These are phyloP conservation scores for Suhomyces maxii DNA, from an alignment of 1,139 yeast genomes.

Conservation along the genomic window DNA sequence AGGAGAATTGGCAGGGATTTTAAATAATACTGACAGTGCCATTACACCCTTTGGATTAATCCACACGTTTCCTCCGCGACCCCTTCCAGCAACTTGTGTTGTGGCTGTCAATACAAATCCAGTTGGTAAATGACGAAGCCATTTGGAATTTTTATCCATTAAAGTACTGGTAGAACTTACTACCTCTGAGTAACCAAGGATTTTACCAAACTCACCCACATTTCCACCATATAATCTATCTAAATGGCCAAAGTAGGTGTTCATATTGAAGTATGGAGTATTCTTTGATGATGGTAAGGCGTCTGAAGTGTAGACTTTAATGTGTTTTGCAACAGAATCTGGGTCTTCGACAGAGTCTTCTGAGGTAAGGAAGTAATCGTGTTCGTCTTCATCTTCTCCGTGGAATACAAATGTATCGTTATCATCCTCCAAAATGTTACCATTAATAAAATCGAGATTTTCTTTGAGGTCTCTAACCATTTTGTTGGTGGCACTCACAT, in stretches of 20 bases:
- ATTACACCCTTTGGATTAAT: slow-evolving; percentile 90
- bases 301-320: slow-evolving; percentile 45
- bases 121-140: slow-evolving; percentile 62
- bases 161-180: slow-evolving; percentile 84
- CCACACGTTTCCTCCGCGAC: slow-evolving; percentile 96
- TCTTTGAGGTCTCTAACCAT: slow-evolving; percentile 31
- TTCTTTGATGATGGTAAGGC: slow-evolving; percentile 45
- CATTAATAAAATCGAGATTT: slow-evolving; percentile 45
- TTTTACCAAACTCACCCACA: slow-evolving; percentile 54
- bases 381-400: slow-evolving; percentile 25
- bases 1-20: slow-evolving; percentile 52
- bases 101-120: slow-evolving; percentile 78
- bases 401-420: slow-evolving; percentile 56
- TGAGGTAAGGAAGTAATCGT: slow-evolving; percentile 15
- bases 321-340: slow-evolving; percentile 53
- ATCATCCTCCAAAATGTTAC: slow-evolving; percentile 48
- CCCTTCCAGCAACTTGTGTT: slow-evolving; percentile 86
- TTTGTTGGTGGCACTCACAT: slow-evolving; percentile 22
- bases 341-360: slow-evolving; percentile 60
- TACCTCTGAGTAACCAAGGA: slow-evolving; percentile 79
- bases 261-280: slow-evolving; percentile 75
- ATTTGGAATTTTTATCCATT: slow-evolving; percentile 66
- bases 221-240: slow-evolving; percentile 26
- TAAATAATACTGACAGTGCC: slow-evolving; percentile 73
- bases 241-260: slow-evolving; percentile 52